These are phyloP conservation scores for Thielaviopsis euricoi DNA, from an alignment of 2,329 filamentous ascomycete species.

Conservation along the genomic window DNA sequence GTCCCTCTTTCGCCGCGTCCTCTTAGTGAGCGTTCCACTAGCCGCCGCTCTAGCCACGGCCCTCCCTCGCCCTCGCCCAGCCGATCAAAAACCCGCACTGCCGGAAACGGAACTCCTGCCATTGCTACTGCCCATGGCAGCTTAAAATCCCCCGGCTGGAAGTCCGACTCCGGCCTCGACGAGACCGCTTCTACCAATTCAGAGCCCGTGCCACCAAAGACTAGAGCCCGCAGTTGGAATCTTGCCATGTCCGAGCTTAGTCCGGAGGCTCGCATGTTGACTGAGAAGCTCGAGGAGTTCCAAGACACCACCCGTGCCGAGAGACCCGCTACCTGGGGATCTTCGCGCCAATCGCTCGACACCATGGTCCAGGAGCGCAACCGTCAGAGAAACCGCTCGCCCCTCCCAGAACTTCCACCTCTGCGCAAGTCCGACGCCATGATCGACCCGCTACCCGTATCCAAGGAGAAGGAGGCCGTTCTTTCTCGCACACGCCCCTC, in stretches of 20 bases:
- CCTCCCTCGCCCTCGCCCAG: conserved; percentile 9
- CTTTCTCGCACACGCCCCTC: conserved; percentile 65
- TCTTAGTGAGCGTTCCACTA: conserved; percentile 35
- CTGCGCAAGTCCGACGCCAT: conserved; percentile 61
- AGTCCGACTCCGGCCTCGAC: conserved; percentile 25
- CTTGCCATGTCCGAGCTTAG: conserved; percentile 52
- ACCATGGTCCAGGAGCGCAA: conserved; percentile 14
- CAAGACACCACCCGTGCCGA: conserved; percentile 34
- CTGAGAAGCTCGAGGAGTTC: conserved; percentile 66
- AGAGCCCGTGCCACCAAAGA: conserved; percentile 27
- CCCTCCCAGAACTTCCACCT: conserved; percentile 53
- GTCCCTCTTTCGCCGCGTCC: conserved; percentile 66
- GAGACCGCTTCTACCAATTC: conserved; percentile 13
- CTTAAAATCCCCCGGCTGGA: conserved; percentile 39
- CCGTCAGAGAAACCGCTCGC: conserved; percentile 18
- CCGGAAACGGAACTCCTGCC: conserved; percentile 48
- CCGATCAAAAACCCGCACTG: conserved; percentile 29
- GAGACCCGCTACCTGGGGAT: conserved; percentile 13
- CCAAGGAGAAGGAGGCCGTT: conserved; percentile 74
- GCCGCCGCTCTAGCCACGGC: conserved; percentile 16
- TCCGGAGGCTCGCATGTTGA: conserved; percentile 56
- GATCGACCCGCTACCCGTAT: conserved; percentile 70
- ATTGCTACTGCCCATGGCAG: conserved; percentile 42
- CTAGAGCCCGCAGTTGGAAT: conserved; percentile 59
- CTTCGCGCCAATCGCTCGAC: conserved; percentile 12